Percentiles rank a stretch among this genome's conserved stretches.
Evolutionary conservation across 371 early-diverging fungal species (phyloP).

Genomic region (Mortierella polycephala): DNA sequence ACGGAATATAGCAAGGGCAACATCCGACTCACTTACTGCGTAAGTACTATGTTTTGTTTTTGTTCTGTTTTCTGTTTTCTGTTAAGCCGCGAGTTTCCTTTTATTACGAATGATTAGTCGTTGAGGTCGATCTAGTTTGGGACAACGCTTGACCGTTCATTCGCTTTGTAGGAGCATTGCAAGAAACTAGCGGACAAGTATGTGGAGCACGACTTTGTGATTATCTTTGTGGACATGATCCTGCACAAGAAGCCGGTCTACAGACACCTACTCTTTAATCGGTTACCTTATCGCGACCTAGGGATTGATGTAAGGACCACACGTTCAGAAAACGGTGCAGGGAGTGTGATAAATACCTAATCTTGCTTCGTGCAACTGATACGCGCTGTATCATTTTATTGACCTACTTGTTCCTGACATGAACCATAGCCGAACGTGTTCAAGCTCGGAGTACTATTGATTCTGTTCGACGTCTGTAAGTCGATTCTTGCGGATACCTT

Average conservation of each 20-base stretch:
- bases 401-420: not conserved
- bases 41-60: constrained; percentile 7
- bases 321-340: no score
- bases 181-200: constrained; percentile 93
- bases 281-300: constrained; percentile 63
- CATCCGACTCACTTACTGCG: constrained; percentile 90
- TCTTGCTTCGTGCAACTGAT: not conserved
- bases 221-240: constrained; percentile 94
- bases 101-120: no score
- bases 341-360: not conserved
- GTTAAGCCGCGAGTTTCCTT: not conserved
- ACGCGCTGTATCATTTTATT: not conserved
- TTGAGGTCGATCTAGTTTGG: no score
- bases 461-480: constrained; percentile 91
- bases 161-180: constrained; percentile 69
- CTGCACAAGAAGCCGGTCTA: constrained; percentile 93
- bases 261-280: constrained; percentile 90
- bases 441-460: constrained; percentile 82
- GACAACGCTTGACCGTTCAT: no score
- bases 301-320: constrained; percentile 63
- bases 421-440: constrained; percentile 69
- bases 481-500: no score
- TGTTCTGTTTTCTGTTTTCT: not conserved
- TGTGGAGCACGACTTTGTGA: constrained; percentile 90
- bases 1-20: constrained; percentile 92